Percentiles rank a stretch among this genome's conserved stretches.
Evolutionary conservation across 805 yeast genomes (phyloP).

Genomic region (Blastobotrys robertii): DNA sequence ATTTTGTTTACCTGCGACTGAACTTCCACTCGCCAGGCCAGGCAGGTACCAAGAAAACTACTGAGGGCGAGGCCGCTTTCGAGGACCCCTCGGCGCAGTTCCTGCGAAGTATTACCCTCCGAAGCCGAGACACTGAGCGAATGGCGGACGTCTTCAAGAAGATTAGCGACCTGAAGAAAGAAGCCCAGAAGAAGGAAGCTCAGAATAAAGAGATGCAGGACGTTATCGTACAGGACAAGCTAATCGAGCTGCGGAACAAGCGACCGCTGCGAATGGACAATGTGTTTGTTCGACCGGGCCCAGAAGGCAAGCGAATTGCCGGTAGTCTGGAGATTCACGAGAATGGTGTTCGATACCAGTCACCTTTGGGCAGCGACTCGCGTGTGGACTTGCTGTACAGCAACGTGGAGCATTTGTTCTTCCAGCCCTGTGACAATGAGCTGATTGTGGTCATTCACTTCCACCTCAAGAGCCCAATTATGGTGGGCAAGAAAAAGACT

Average conservation of each 20-base stretch:
- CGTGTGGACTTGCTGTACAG: conserved; percentile 79
- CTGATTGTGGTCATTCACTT: conserved; percentile 85
- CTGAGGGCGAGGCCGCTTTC: conserved; percentile 69
- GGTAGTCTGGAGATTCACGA: conserved; percentile 88
- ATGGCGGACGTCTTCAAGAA: conserved; percentile 84
- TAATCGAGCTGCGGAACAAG: conserved; percentile 71
- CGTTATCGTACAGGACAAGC: conserved; percentile 83
- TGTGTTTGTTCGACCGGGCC: conserved; percentile 88
- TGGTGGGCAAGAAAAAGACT: conserved; percentile 93
- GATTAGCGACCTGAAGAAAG: conserved; percentile 86
- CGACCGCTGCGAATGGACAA: conserved; percentile 81
- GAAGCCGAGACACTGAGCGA: conserved; percentile 85
- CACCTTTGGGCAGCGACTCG: conserved; percentile 76
- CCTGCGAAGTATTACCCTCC: conserved; percentile 73
- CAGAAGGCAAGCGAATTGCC: conserved; percentile 92
- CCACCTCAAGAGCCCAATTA: conserved; percentile 83
- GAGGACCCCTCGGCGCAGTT: conserved; percentile 86
- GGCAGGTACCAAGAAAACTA: conserved; percentile 57
- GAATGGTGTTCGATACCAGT: conserved; percentile 90
- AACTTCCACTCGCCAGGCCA: conserved; percentile 92
- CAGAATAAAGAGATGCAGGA: conserved; percentile 90
- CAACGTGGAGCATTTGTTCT: conserved; percentile 86
- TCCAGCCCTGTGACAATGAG: conserved; percentile 95
- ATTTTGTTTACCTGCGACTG: conserved; percentile 78
- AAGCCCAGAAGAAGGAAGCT: conserved; percentile 78